phyloP scores from a whole-genome alignment of 106 monocot genomes.

The Triglochin maritima region DNA sequence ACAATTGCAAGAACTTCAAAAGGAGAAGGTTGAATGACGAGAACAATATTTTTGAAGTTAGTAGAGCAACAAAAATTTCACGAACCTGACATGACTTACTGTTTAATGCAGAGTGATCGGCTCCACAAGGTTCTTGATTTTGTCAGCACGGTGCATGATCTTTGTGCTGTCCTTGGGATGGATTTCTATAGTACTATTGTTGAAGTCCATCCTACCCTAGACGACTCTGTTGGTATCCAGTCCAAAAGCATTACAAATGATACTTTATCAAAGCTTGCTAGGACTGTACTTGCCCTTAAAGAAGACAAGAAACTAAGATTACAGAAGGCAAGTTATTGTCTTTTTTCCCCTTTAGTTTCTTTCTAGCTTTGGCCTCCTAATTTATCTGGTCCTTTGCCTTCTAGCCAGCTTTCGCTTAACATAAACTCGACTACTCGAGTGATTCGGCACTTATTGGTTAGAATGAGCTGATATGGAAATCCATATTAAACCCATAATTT shows the following conservation, averaged over 20 bases:
- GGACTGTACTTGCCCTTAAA: constrained; percentile 36
- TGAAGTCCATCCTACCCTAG: constrained; percentile 82
- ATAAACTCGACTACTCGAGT: too few species aligned
- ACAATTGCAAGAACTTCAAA: constrained; percentile 78
- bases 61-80: neutral
- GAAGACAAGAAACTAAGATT: constrained; percentile 68
- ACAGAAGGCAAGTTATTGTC: constrained; percentile 42
- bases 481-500: too few species aligned
- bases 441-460: too few species aligned
- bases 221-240: constrained; percentile 55
- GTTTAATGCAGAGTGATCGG: constrained; percentile 61
- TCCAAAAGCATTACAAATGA: constrained; percentile 88
- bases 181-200: constrained; percentile 68
- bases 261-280: constrained; percentile 69
- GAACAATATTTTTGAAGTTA: neutral
- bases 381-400: too few species aligned
- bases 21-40: constrained; percentile 60
- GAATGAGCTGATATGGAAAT: too few species aligned
- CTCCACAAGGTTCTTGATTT: constrained; percentile 72
- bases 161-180: constrained; percentile 85
- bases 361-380: too few species aligned
- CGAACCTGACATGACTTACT: neutral
- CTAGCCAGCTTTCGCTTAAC: too few species aligned
- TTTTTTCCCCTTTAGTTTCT: neutral
- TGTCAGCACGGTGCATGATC: constrained; percentile 77